Evolutionary conservation across 2,329 filamentous ascomycete genomes (phyloP).

Genomic region (Nannizziopsis barbatae): DNA sequence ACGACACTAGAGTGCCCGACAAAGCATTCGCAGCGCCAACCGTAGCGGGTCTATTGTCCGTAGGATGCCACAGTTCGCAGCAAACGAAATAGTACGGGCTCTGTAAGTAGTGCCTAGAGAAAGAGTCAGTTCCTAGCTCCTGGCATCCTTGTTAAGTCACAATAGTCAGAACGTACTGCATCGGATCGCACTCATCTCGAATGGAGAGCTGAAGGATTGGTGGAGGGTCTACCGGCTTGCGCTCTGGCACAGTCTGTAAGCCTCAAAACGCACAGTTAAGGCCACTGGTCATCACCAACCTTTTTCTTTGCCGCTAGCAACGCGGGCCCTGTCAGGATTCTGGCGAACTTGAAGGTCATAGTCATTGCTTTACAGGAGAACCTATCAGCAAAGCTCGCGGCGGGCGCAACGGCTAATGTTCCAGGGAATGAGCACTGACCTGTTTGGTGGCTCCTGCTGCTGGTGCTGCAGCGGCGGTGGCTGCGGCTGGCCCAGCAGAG

Average conservation of each 20-base stretch:
- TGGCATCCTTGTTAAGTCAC: neutral
- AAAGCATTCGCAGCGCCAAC: slow-evolving; percentile 44
- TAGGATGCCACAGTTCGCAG: slow-evolving; percentile 44
- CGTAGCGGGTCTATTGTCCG: slow-evolving; percentile 36
- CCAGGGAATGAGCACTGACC: too few relatives aligned
- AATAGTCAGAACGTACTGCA: slow-evolving; percentile 43
- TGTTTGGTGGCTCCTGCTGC: too few relatives aligned
- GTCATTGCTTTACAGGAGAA: slow-evolving; percentile 40
- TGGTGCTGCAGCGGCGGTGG: too few relatives aligned
- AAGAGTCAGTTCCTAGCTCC: slow-evolving; percentile 10
- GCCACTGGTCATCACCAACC: slow-evolving; percentile 34
- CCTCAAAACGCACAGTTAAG: slow-evolving; percentile 9
- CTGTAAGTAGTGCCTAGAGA: slow-evolving; percentile 47
- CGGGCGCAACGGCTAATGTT: too few relatives aligned
- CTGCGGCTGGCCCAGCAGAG: too few relatives aligned
- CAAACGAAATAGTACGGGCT: slow-evolving; percentile 56
- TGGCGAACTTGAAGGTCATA: slow-evolving; percentile 52
- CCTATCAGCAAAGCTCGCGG: slow-evolving; percentile 27
- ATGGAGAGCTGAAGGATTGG: slow-evolving; percentile 66
- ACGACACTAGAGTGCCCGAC: slow-evolving; percentile 65
- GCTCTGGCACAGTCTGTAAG: slow-evolving; percentile 42
- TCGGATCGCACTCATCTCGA: slow-evolving; percentile 38
- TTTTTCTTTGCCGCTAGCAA: slow-evolving; percentile 65
- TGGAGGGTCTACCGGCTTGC: slow-evolving; percentile 76
- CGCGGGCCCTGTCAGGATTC: slow-evolving; percentile 55